Evolutionary conservation across 306 rosid genomes (phyloP).

Genomic region (cucumber (Cucumis sativus)): Cucumber_9930_V3 NC_026655.2:26124001-26124500

Average conservation of each 20-base stretch:
- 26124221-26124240: constrained; percentile 80
- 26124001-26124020: constrained; percentile 80
- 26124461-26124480: constrained; percentile 7
- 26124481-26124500: constrained; percentile 24
- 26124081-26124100: constrained; percentile 11
- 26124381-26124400: constrained; percentile 10
- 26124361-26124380: constrained; percentile 2
- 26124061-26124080: constrained; percentile 80
- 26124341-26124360: constrained; percentile 4
- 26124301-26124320: constrained; percentile 68
- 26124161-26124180: constrained; percentile 25
- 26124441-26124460: constrained; percentile 25
- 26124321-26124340: constrained; percentile 33
- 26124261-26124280: constrained; percentile 86
- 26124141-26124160: constrained; percentile 3
- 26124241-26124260: constrained; percentile 80
- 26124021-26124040: constrained; percentile 84
- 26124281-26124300: constrained; percentile 88
- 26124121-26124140: constrained; percentile 7
- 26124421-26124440: constrained; percentile 43
- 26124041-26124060: constrained; percentile 89
- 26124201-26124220: constrained; percentile 43
- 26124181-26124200: constrained; percentile 85
- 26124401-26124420: constrained; percentile 32
- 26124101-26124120: constrained; percentile 8